phyloP scores from a whole-genome alignment of 2,329 filamentous ascomycete species.

The Aspergillus puulaauensis region DNA sequence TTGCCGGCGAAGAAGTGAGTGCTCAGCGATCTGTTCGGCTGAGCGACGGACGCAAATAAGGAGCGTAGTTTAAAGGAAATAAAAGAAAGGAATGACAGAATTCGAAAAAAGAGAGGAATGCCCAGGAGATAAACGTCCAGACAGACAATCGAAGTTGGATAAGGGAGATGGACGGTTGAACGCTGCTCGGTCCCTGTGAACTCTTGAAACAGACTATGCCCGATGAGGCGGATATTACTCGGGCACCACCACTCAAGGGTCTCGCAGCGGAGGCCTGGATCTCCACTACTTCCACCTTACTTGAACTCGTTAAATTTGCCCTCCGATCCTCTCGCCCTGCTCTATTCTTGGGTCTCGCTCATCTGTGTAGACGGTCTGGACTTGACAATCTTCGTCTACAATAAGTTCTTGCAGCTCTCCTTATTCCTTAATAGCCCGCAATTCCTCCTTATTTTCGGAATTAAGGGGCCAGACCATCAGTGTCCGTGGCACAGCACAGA shows the following conservation, averaged over 20 bases:
- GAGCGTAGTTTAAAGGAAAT: not conserved
- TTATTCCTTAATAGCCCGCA: not conserved
- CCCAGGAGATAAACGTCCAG: not conserved
- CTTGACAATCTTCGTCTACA: not conserved
- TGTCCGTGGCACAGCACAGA: no score
- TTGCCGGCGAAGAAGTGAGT: not conserved
- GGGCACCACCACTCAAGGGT: constrained; percentile 4
- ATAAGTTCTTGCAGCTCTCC: not conserved
- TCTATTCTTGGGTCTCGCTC: constrained; percentile 14
- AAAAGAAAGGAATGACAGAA: constrained; percentile 1
- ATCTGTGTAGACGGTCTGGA: constrained; percentile 3
- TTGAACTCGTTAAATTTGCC: not conserved
- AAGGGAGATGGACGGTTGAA: not conserved
- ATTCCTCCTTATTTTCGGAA: not conserved
- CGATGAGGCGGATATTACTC: constrained; percentile 3
- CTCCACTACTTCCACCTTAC: constrained; percentile 4
- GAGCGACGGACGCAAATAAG: not conserved
- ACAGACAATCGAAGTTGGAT: not conserved
- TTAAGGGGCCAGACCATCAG: not conserved
- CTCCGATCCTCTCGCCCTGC: constrained; percentile 14
- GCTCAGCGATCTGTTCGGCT: not conserved
- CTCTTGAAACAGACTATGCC: constrained; percentile 10
- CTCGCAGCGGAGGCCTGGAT: not conserved
- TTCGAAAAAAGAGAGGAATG: not conserved
- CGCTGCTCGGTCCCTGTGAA: not conserved